Base-by-base conservation (phyloP, 768 basidiomycete genomes). In the Kockovaella imperatae region DNA sequence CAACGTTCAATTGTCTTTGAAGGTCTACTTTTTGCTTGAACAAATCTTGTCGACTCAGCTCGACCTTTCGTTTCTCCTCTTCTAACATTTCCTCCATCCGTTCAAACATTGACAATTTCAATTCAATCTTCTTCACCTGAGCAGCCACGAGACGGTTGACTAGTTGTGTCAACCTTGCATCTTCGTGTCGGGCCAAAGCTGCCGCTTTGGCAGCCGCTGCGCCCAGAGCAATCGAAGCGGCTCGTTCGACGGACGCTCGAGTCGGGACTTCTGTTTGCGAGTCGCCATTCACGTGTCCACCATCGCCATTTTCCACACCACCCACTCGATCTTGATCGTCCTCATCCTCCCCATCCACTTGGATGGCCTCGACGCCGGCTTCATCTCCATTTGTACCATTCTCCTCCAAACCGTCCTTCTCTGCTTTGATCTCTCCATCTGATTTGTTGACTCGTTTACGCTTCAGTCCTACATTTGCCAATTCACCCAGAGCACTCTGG, bases 51-150 rank as follows among this genome's bases (percentile, higher is more conserved):
- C 86, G 78, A 18, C 84, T 82, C 39, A 82, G 80, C 75, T 99
- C 95, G 35, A 99, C 72, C 29, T 80, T 76, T 53, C 84, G 79
- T 47, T 89, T 78, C 72, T 99, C 95, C 44, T 87, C 83, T 68
- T 97, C 95, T 43, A 99, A 75, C 7, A 89, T 74, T 40, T 86
- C 84, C 68, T 99, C 95, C 49, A 99, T 91, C 69, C 87, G 83
- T 68, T 96, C 95, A 62, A 97, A 96, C 69, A 91, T 87, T 1
- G 79, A 73, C 81, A 90, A 86, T 77, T 99, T 97, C 45, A 93
- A 75, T 64, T 96, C 91, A 30, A 97, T 80, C 72, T 97, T 97
- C 26, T 66, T 69, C 23, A 74, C 40, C 78, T 87, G 60, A 79
- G 76, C 50, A 78, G 87, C 84, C 73, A 99, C 86, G 50, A 99